phyloP scores from a whole-genome alignment of 306 rosid species.

The Alnus rubra region DNA sequence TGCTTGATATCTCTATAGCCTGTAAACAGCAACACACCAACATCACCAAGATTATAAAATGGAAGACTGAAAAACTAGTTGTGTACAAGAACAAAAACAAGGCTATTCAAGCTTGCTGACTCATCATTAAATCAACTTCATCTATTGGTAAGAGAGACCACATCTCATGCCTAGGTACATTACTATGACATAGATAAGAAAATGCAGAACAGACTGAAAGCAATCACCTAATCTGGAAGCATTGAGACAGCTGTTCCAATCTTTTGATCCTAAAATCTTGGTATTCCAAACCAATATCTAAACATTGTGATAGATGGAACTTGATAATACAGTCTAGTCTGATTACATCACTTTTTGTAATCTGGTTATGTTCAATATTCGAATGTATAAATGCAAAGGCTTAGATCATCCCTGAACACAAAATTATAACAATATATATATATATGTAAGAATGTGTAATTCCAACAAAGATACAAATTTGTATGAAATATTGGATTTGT shows the following conservation, averaged over 20 bases:
- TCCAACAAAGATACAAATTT: background rate
- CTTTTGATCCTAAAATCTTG: conserved; percentile 2
- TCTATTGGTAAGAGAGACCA: conserved; percentile 9
- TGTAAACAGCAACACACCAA: conserved; percentile 36
- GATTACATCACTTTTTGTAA: background rate
- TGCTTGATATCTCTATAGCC: conserved; percentile 92
- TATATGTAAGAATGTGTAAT: background rate
- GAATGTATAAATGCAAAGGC: background rate
- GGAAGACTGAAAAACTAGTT: background rate
- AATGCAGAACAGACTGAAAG: conserved; percentile 10
- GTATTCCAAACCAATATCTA: background rate
- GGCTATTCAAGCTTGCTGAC: conserved; percentile 6
- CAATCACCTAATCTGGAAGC: background rate
- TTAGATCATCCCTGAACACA: background rate
- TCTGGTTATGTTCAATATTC: background rate
- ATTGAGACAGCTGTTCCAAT: background rate
- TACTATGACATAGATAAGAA: background rate
- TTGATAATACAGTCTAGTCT: background rate
- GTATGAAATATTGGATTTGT: too few relatives aligned
- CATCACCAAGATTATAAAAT: conserved; percentile 11
- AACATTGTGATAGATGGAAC: background rate
- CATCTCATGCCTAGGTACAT: background rate
- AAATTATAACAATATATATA: background rate
- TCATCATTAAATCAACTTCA: conserved; percentile 5
- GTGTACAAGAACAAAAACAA: conserved; percentile 1